phyloP scores from a whole-genome alignment of 2,329 filamentous ascomycete genomes.

The Didymellaceae sp. region DNA sequence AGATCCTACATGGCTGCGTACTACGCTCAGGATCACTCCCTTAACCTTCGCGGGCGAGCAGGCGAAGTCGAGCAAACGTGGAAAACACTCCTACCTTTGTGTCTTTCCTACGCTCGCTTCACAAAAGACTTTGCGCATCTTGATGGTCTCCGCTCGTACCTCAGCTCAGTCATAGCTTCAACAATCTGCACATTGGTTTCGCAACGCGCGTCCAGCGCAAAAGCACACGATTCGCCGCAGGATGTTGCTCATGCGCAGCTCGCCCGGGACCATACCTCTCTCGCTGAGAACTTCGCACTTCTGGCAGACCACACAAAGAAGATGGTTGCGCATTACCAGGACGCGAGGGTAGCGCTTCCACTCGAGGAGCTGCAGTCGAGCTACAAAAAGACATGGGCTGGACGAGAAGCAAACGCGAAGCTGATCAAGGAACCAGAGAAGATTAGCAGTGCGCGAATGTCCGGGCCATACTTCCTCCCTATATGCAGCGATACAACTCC shows the following conservation, averaged over 20 bases:
- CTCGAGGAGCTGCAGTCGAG: conserved; percentile 45
- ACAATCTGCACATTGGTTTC: conserved; percentile 46
- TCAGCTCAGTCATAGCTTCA: conserved; percentile 50
- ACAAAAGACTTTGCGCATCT: conserved; percentile 47
- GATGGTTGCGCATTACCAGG: conserved; percentile 34
- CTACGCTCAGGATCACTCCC: conserved; percentile 39
- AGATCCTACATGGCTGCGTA: conserved; percentile 51
- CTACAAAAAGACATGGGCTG: conserved; percentile 50
- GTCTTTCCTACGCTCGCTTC: conserved; percentile 38
- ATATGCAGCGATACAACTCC: conserved; percentile 50
- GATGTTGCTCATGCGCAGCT: conserved; percentile 33
- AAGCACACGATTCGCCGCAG: conserved; percentile 39
- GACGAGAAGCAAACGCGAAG: conserved; percentile 29
- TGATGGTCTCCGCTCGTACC: conserved; percentile 50
- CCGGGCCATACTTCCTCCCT: conserved; percentile 51
- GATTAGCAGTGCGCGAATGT: conserved; percentile 42
- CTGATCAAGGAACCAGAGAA: conserved; percentile 40
- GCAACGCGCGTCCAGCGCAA: conserved; percentile 26
- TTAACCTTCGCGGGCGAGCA: conserved; percentile 38
- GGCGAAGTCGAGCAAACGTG: conserved; percentile 46
- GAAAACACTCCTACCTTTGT: conserved; percentile 48
- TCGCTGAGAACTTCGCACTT: conserved; percentile 36
- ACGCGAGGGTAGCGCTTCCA: conserved; percentile 37
- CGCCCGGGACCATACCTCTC: conserved; percentile 27
- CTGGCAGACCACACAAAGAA: conserved; percentile 38